phyloP scores from a whole-genome alignment of 495 filamentous ascomycete genomes.

The Penicillium tannophilum region DNA sequence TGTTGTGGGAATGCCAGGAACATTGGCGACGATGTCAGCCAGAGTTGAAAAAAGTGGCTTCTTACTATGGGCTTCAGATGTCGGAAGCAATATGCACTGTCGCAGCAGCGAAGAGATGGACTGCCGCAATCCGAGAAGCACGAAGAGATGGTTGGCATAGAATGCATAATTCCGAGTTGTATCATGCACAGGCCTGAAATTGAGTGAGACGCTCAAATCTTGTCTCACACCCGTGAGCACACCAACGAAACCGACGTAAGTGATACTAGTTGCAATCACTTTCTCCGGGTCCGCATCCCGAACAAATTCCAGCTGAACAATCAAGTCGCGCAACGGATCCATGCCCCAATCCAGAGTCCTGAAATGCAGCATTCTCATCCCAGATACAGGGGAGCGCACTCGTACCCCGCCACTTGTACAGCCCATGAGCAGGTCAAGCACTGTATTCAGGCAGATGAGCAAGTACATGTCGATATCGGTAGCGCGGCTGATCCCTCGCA shows the following conservation, averaged over 20 bases:
- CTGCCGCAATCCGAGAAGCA: slow-evolving; percentile 58
- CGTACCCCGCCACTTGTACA: slow-evolving; percentile 62
- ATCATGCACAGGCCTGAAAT: slow-evolving; percentile 62
- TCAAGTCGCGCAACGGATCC: slow-evolving; percentile 56
- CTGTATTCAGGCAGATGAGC: slow-evolving; percentile 61
- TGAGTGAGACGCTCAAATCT: slow-evolving; percentile 62
- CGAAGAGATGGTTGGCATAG: slow-evolving; percentile 52
- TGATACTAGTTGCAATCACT: slow-evolving; percentile 59
- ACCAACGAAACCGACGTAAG: slow-evolving; percentile 66
- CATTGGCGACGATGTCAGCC: slow-evolving; percentile 25
- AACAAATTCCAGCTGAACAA: slow-evolving; percentile 62
- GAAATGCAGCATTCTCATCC: slow-evolving; percentile 60
- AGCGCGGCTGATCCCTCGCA: slow-evolving; percentile 56
- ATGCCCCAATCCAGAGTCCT: slow-evolving; percentile 70
- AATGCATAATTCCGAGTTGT: slow-evolving; percentile 41
- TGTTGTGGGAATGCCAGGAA: slow-evolving; percentile 46
- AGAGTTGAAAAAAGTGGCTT: slow-evolving; percentile 20
- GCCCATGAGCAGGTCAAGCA: slow-evolving; percentile 66
- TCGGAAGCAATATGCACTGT: slow-evolving; percentile 39
- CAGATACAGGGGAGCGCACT: slow-evolving; percentile 18
- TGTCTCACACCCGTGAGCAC: slow-evolving; percentile 60
- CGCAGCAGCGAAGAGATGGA: slow-evolving; percentile 59
- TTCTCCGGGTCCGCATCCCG: slow-evolving; percentile 27
- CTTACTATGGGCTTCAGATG: neutral
- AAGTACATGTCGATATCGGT: slow-evolving; percentile 60